Conservation (phyloP, 345 rosid genomes). For the Dipteronia dyeriana region DNA sequence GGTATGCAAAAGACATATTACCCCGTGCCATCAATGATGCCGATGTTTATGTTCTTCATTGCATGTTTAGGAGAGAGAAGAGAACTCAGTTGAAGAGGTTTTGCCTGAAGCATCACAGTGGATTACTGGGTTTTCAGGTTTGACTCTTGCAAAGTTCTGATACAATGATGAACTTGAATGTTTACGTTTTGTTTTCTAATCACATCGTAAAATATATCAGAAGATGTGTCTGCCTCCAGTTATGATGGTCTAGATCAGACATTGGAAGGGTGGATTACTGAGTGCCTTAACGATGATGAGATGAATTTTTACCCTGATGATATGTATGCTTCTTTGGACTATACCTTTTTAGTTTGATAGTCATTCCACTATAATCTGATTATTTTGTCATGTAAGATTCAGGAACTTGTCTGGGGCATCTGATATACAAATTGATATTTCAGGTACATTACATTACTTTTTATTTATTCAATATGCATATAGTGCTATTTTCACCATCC, state of each 20-base stretch:
- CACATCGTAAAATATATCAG: slow-evolving; percentile 25
- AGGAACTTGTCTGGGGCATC: slow-evolving; percentile 55
- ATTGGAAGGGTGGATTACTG: slow-evolving; percentile 71
- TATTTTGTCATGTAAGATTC: slow-evolving; percentile 25
- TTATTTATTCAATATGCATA: neutral
- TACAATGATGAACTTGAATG: slow-evolving; percentile 18
- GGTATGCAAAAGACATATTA: neutral
- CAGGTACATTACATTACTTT: slow-evolving; percentile 37
- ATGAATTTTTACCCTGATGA: slow-evolving; percentile 52
- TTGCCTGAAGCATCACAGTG: slow-evolving; percentile 54
- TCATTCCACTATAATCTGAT: slow-evolving; percentile 24
- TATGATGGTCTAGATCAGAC: slow-evolving; percentile 57
- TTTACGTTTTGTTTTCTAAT: slow-evolving; percentile 15
- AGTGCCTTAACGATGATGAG: slow-evolving; percentile 69
- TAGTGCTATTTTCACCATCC: neutral
- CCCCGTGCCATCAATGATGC: neutral
- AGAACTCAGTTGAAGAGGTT: slow-evolving; percentile 56
- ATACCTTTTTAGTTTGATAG: slow-evolving; percentile 19
- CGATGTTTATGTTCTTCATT: slow-evolving; percentile 18
- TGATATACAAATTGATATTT: slow-evolving; percentile 58
- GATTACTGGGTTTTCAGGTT: slow-evolving; percentile 74
- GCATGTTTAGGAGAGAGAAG: slow-evolving; percentile 61
- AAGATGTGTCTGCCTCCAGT: slow-evolving; percentile 51
- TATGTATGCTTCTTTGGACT: slow-evolving; percentile 51
- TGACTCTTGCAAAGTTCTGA: slow-evolving; percentile 17